Evolutionary conservation across 2,329 filamentous ascomycete genomes (phyloP).

Genomic region (Penicillium sp.): DNA sequence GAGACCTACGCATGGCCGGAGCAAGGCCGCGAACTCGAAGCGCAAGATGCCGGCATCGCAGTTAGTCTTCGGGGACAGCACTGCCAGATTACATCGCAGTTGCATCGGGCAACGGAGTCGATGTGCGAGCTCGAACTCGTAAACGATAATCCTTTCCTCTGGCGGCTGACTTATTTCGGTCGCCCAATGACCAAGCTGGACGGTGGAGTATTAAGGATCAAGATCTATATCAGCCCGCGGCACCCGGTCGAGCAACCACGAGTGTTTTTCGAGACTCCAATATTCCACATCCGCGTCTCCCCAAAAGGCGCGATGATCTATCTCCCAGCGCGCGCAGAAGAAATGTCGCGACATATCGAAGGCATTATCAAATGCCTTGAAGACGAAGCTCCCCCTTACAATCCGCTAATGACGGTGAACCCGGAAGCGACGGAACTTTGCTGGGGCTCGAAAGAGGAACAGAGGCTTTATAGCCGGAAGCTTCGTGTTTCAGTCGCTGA

Average conservation of each 20-base stretch:
- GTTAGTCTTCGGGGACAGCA: constrained; percentile 83
- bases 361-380: constrained; percentile 82
- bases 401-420: constrained; percentile 85
- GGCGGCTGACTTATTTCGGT: constrained; percentile 87
- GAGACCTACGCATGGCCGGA: constrained; percentile 74
- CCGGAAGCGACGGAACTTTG: constrained; percentile 83
- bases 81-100: constrained; percentile 76
- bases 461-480: constrained; percentile 81
- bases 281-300: constrained; percentile 91
- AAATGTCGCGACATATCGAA: constrained; percentile 81
- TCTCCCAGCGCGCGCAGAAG: constrained; percentile 70
- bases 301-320: constrained; percentile 81
- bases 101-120: constrained; percentile 70
- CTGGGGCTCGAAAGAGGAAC: constrained; percentile 79
- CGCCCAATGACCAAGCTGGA: constrained; percentile 91
- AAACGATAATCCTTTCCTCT: constrained; percentile 84
- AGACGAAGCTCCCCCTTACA: constrained; percentile 84
- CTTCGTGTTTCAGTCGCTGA: constrained; percentile 74
- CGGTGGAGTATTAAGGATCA: constrained; percentile 84
- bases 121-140: constrained; percentile 78
- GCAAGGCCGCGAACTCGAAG: constrained; percentile 67
- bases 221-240: constrained; percentile 75
- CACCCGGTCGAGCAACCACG: constrained; percentile 91
- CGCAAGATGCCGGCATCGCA: constrained; percentile 73
- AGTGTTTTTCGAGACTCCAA: constrained; percentile 74